Evolutionary conservation across 1,284 basidiomycete genomes (phyloP).

Genomic region (Cryptococcus amylolentus): DNA sequence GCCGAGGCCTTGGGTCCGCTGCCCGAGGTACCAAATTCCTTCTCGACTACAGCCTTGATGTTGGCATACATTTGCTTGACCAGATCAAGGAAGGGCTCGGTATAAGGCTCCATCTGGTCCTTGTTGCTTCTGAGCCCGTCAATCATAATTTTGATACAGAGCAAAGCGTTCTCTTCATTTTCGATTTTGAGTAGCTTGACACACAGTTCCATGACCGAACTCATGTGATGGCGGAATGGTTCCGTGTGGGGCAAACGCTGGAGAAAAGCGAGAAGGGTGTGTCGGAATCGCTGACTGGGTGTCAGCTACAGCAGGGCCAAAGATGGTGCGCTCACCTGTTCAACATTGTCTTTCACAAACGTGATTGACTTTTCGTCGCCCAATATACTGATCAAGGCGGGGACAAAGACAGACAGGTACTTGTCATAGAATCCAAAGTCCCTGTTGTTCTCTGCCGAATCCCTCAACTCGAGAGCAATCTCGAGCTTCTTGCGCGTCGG

Average conservation of each 20-base stretch:
- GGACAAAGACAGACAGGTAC: conserved; percentile 59
- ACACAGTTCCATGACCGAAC: conserved; percentile 68
- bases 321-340: conserved; percentile 55
- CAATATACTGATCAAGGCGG: conserved; percentile 73
- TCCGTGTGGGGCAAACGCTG: conserved; percentile 85
- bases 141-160: conserved; percentile 87
- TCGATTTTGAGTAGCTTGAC: conserved; percentile 80
- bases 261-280: conserved; percentile 78
- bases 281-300: conserved; percentile 64
- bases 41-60: conserved; percentile 69
- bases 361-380: conserved; percentile 67
- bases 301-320: not conserved
- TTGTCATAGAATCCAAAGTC: conserved; percentile 72
- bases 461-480: conserved; percentile 64
- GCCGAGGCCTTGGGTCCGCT: conserved; percentile 21
- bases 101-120: conserved; percentile 70
- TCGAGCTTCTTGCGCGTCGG: conserved; percentile 17
- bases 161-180: conserved; percentile 93
- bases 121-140: conserved; percentile 57
- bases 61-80: conserved; percentile 72
- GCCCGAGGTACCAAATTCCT: conserved; percentile 58
- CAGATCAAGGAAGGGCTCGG: conserved; percentile 75
- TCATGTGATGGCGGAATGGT: conserved; percentile 66
- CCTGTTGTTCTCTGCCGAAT: conserved; percentile 77
- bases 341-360: conserved; percentile 70